Base-by-base conservation (phyloP, 23 red algal genomes). In the Cyanidiococcus yangmingshanensis region DNA sequence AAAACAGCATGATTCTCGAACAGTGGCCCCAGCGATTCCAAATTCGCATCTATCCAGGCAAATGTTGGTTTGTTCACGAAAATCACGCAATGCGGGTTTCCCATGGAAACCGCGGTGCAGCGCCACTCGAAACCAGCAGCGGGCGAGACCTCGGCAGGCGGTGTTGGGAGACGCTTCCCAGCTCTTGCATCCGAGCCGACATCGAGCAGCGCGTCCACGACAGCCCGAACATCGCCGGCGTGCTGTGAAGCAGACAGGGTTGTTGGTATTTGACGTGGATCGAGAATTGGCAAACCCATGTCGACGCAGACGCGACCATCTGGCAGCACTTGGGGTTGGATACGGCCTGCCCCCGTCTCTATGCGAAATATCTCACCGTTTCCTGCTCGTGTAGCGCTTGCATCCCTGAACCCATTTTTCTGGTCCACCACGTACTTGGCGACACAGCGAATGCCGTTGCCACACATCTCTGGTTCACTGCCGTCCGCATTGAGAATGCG, bases 401-500 rank as follows among this genome's bases (percentile, higher is more conserved):
- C 45, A 7, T 54, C 45, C 12, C 21, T 54, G 12, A 21, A 21
- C 7, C 45, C 45, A 31, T 80, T 39, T 33, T 74, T 74, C 36
- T 88, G n/a, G 37, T 98, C 94, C 40, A 71, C 80, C 58, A 84
- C 86, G 50, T 88, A 98, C 26, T 76, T 77, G 7, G 94, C 94
- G 33, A 98, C 79, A 80, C 94, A 98, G 26, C 94, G 85, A 29
- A 98, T 91, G 12, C 94, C 94, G 58, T 98, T 98, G 59, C 94
- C 94, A 39, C 94, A 98, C 94, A 98, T 98, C 68, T 98, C 94
- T 41, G 94, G 94, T 82, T 98, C 94, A 0, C 87, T 85, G 33
- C 94, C 94, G 76, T 98, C 94, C 37, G 94, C 88, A 40, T 98
- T 98, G 57, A 85, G 86, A 17, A 98, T 81, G 38, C 94, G 85